Conservation (phyloP, 164 flowering plant genomes). For the Annona cherimola region DNA sequence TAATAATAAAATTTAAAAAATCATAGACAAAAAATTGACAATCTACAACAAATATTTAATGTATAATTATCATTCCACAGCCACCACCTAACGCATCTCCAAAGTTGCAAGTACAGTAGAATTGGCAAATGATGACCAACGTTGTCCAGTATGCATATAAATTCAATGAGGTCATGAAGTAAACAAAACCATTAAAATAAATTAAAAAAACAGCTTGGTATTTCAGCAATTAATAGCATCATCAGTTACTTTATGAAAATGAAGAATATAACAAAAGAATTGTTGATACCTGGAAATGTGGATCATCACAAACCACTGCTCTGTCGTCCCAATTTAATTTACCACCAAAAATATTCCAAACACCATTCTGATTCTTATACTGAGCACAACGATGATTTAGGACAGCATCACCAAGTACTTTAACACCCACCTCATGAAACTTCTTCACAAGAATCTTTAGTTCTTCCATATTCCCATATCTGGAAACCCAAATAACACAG, state of each 20-base stretch:
- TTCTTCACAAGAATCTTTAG: conserved; percentile 59
- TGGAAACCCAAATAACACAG: conserved; percentile 18
- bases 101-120: too few relatives aligned
- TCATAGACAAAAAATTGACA: too few relatives aligned
- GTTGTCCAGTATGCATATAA: neutral
- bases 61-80: too few relatives aligned
- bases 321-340: conserved; percentile 93
- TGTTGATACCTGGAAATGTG: conserved; percentile 84
- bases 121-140: neutral
- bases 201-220: neutral
- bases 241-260: neutral
- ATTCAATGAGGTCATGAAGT: neutral
- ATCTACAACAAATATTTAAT: too few relatives aligned
- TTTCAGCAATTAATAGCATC: neutral
- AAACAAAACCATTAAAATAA: neutral
- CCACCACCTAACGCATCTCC: too few relatives aligned
- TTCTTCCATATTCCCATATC: conserved; percentile 86
- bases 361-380: conserved; percentile 71
- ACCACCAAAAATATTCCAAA: conserved; percentile 98
- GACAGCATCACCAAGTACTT: conserved; percentile 91
- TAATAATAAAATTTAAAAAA: too few relatives aligned
- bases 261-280: neutral
- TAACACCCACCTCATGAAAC: conserved; percentile 69
- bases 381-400: conserved; percentile 96
- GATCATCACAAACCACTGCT: conserved; percentile 94